phyloP scores from a whole-genome alignment of 1,284 basidiomycete genomes.

The Ceratobasidium papillatum region DNA sequence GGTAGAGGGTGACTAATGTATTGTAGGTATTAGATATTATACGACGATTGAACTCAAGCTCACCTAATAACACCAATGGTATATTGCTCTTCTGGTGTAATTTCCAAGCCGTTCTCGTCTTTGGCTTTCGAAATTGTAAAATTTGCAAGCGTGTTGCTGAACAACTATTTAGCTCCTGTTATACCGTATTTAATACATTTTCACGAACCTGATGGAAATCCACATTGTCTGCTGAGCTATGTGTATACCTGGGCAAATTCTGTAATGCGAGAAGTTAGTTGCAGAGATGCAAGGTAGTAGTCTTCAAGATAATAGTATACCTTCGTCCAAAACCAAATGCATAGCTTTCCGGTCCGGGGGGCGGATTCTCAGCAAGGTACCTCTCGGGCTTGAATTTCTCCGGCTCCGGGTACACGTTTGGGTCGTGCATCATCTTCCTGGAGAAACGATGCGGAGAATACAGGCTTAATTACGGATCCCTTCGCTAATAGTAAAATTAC shows the following conservation, averaged over 20 bases:
- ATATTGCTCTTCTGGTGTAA: conserved; percentile 1
- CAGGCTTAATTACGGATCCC: not conserved
- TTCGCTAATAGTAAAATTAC: not conserved
- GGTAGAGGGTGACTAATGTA: conserved; percentile 6
- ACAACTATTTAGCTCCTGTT: not conserved
- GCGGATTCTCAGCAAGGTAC: conserved; percentile 84
- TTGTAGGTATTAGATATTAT: not conserved
- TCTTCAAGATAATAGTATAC: not conserved
- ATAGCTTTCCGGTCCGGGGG: conserved; percentile 44
- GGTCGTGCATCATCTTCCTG: conserved; percentile 74
- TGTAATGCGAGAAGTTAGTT: not conserved
- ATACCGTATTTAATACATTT: not conserved
- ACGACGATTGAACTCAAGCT: not conserved
- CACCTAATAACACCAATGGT: not conserved
- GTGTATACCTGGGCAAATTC: conserved; percentile 1
- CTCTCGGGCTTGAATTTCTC: conserved; percentile 88
- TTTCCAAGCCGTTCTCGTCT: not conserved
- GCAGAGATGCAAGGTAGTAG: not conserved
- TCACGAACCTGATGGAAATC: conserved; percentile 5
- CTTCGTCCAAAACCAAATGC: conserved; percentile 30
- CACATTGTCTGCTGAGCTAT: conserved; percentile 26
- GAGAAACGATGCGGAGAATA: too few species aligned
- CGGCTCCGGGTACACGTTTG: conserved; percentile 86
- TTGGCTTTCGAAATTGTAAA: conserved; percentile 5
- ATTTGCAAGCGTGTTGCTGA: not conserved